These are phyloP conservation scores for Podospora didyma DNA, from an alignment of 495 filamentous ascomycete species.

Conservation along the genomic window DNA sequence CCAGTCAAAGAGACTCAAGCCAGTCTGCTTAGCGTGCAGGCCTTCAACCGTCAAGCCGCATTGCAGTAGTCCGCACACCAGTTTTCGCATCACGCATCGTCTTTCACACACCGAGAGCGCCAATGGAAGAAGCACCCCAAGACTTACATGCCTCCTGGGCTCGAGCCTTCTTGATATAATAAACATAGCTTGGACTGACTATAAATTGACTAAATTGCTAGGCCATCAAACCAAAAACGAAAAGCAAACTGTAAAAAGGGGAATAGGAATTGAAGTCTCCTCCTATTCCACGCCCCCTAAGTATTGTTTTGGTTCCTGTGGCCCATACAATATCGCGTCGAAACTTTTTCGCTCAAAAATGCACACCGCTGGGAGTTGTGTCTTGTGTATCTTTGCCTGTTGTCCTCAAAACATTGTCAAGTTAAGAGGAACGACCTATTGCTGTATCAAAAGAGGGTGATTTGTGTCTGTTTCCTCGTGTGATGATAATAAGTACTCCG, in stretches of 20 bases:
- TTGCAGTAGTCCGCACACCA: too few relatives aligned
- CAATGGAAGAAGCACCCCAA: too few relatives aligned
- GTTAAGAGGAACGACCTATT: constrained; percentile 3
- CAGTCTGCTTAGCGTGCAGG: too few relatives aligned
- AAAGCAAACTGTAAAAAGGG: not conserved
- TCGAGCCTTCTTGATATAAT: too few relatives aligned
- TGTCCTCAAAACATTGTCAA: constrained; percentile 4
- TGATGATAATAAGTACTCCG: too few relatives aligned
- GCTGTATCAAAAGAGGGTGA: not conserved
- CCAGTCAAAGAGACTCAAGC: too few relatives aligned
- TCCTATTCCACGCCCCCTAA: not conserved
- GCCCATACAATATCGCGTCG: not conserved
- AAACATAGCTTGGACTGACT: not conserved
- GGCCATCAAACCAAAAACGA: not conserved
- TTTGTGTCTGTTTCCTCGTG: not conserved
- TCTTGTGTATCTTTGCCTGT: constrained; percentile 1
- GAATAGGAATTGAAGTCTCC: not conserved
- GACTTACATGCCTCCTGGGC: too few relatives aligned
- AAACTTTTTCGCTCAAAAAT: constrained; percentile 1
- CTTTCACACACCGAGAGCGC: too few relatives aligned
- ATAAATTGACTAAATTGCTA: not conserved
- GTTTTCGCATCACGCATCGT: too few relatives aligned
- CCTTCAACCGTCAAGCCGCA: too few relatives aligned
- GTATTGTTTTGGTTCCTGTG: not conserved
- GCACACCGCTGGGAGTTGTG: constrained; percentile 1